A percentile compares a stretch with the other conserved stretches of the same genome.
phyloP scores from a whole-genome alignment of 2,329 filamentous ascomycete genomes.

The Rhinocladiella similis region DNA sequence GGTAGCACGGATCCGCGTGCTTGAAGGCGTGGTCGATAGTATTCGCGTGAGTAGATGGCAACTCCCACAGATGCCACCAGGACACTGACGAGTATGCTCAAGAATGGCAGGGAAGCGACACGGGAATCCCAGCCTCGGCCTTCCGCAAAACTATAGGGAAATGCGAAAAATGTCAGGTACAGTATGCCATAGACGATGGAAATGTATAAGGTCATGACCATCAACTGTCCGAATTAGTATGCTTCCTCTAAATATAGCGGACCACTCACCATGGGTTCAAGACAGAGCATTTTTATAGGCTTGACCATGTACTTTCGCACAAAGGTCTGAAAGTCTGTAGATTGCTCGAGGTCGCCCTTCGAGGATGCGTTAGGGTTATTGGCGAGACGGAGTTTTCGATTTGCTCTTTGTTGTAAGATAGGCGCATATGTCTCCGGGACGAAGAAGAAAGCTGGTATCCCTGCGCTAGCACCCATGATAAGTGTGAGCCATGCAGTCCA shows the following conservation, averaged over 20 bases:
- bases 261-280: constrained; percentile 48
- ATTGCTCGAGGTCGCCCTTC: constrained; percentile 23
- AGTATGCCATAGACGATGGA: constrained; percentile 81
- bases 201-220: constrained; percentile 70
- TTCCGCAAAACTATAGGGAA: constrained; percentile 76
- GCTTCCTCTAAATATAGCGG: too few relatives aligned
- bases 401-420: constrained; percentile 31
- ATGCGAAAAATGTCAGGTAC: constrained; percentile 89
- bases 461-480: constrained; percentile 48
- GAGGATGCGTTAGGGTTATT: constrained; percentile 2
- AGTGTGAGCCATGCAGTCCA: constrained; percentile 42
- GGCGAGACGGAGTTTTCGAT: constrained; percentile 22
- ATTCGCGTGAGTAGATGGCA: constrained; percentile 63
- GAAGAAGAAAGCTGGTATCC: constrained; percentile 2
- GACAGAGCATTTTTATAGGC: constrained; percentile 77
- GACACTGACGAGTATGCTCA: constrained; percentile 64
- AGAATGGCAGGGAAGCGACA: constrained; percentile 72
- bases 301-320: constrained; percentile 25
- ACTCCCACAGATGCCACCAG: constrained; percentile 62
- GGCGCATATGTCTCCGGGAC: constrained; percentile 31
- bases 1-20: constrained; percentile 67
- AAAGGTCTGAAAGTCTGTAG: constrained; percentile 10
- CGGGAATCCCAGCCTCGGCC: constrained; percentile 75
- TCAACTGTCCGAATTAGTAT: constrained; percentile 48
- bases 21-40: constrained; percentile 72